A percentile compares a stretch with the other conserved stretches of the same genome.
Conservation (phyloP, 116 monocot species). For the Iris pallida region DNA sequence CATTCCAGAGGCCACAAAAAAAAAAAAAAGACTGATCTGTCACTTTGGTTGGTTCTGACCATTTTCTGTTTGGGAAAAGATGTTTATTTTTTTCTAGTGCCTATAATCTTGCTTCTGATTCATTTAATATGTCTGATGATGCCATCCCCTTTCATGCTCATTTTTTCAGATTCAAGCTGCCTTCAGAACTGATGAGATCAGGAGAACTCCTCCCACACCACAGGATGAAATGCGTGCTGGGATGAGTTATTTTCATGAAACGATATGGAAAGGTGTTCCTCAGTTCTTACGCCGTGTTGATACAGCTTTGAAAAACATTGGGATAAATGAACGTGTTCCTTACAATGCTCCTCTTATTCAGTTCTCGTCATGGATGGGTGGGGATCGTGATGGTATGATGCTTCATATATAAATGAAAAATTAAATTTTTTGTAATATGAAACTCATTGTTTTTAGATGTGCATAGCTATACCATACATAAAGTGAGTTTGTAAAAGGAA, state of each 20-base stretch:
- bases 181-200: conserved; percentile 88
- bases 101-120: no score
- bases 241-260: conserved; percentile 96
- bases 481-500: no score
- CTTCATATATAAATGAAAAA: not conserved
- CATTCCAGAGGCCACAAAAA: no score
- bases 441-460: no score
- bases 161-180: conserved; percentile 81
- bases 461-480: no score
- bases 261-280: conserved; percentile 94
- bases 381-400: conserved; percentile 78
- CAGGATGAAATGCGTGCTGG: conserved; percentile 95
- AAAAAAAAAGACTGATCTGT: no score
- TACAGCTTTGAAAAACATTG: conserved; percentile 90
- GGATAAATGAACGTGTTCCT: conserved; percentile 82
- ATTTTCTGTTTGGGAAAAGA: no score
- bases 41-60: no score
- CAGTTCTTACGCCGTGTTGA: conserved; percentile 85
- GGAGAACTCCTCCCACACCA: conserved; percentile 76
- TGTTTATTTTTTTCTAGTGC: no score
- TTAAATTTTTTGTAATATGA: no score
- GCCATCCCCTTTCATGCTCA: not conserved
- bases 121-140: no score
- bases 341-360: conserved; percentile 94
- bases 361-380: conserved; percentile 96